phyloP scores from a whole-genome alignment of 1,284 basidiomycete genomes.

The Sanguinoderma infundibulare region DNA sequence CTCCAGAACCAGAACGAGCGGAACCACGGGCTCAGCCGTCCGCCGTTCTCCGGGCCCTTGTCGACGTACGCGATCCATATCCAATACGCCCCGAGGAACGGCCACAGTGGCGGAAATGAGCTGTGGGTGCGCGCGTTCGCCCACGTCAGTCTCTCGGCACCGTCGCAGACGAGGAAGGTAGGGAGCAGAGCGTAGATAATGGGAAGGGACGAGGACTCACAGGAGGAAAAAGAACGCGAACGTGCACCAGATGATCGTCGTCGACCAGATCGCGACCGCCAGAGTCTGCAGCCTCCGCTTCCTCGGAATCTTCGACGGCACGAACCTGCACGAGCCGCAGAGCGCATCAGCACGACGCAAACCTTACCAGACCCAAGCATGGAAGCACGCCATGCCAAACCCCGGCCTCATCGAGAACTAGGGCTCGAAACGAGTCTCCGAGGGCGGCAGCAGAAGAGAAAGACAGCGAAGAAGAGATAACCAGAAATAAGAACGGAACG shows the following conservation, averaged over 20 bases:
- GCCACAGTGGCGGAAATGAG: slow-evolving; percentile 90
- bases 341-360: background rate
- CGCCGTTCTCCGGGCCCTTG: slow-evolving; percentile 78
- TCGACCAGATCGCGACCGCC: slow-evolving; percentile 87
- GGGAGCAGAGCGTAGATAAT: background rate
- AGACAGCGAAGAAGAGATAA: background rate
- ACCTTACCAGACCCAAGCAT: background rate
- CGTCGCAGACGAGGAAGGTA: background rate
- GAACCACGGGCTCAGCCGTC: slow-evolving; percentile 80
- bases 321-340: slow-evolving; percentile 73
- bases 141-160: background rate
- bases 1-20: slow-evolving; percentile 76
- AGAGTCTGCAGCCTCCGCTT: slow-evolving; percentile 85
- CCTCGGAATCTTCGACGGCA: slow-evolving; percentile 74
- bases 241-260: slow-evolving; percentile 73
- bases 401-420: background rate
- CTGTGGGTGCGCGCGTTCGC: slow-evolving; percentile 46
- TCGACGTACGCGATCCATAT: slow-evolving; percentile 84
- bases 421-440: background rate
- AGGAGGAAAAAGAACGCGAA: slow-evolving; percentile 80
- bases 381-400: background rate
- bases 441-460: background rate
- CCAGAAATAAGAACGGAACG: slow-evolving; percentile 34
- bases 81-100: slow-evolving; percentile 80
- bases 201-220: slow-evolving; percentile 66